Evolutionary conservation across 345 rosid species (phyloP).

Genomic region (Raphanus sativus): DNA sequence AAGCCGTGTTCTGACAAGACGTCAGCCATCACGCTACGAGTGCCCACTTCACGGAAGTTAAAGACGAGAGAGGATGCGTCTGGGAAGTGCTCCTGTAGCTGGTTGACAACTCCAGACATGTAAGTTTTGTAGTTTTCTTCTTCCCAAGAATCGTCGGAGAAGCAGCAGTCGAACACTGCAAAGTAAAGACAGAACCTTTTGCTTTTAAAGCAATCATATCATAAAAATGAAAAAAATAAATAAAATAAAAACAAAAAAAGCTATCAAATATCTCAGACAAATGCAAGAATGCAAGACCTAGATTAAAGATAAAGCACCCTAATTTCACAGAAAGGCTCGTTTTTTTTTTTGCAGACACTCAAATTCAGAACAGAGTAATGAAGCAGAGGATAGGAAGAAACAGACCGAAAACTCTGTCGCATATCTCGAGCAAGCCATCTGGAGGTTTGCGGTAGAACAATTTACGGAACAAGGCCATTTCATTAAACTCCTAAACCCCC

Average conservation of each 20-base stretch:
- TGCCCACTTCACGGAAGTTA: slow-evolving; percentile 80
- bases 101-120: slow-evolving; percentile 62
- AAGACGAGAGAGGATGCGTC: slow-evolving; percentile 83
- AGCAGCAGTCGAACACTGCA: slow-evolving; percentile 90
- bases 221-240: too few relatives aligned
- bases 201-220: too few relatives aligned
- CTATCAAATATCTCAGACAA: background rate
- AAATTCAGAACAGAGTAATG: background rate
- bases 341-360: background rate
- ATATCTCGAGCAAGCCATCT: slow-evolving; percentile 91
- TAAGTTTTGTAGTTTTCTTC: slow-evolving; percentile 62
- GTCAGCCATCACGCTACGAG: slow-evolving; percentile 55
- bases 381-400: slow-evolving; percentile 2
- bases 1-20: slow-evolving; percentile 67
- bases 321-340: background rate
- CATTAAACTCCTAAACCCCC: background rate
- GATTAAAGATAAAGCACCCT: background rate
- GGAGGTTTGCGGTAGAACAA: slow-evolving; percentile 25
- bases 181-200: background rate
- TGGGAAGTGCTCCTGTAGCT: slow-evolving; percentile 69
- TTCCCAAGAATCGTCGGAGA: slow-evolving; percentile 64
- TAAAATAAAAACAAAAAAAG: background rate
- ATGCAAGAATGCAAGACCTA: background rate
- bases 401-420: slow-evolving; percentile 78
- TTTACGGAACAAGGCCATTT: background rate